phyloP scores from a whole-genome alignment of 108 stramenopile species.

The Aureococcus anophagefferens region DNA sequence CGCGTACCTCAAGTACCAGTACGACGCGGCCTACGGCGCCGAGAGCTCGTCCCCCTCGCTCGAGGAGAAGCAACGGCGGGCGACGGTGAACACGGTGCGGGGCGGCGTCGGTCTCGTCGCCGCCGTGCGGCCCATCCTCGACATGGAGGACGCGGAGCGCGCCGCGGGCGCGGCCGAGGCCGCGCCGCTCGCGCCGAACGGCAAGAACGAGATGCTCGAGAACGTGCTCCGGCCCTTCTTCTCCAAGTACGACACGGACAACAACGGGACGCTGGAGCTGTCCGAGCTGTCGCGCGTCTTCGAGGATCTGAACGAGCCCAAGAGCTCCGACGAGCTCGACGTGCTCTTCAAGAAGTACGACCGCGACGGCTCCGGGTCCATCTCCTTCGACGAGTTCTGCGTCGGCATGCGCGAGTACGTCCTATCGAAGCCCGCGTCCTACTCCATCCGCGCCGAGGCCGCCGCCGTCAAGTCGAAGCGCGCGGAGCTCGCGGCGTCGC shows the following conservation, averaged over 20 bases:
- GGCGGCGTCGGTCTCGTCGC: not conserved
- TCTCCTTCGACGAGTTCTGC: constrained; percentile 9
- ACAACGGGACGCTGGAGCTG: constrained; percentile 54
- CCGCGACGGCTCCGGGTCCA: not conserved
- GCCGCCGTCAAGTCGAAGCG: not conserved
- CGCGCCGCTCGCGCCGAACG: not conserved
- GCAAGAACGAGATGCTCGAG: constrained; percentile 22
- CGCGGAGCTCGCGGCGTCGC: not conserved
- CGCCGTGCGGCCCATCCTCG: not conserved
- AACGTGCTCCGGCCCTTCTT: constrained; percentile 69
- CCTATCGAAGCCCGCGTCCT: not conserved
- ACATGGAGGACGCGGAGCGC: not conserved
- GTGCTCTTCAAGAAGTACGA: constrained; percentile 5
- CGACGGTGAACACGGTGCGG: not conserved
- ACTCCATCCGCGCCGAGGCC: not conserved
- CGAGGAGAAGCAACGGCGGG: not conserved
- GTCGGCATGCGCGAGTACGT: not conserved
- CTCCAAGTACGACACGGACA: constrained; percentile 61
- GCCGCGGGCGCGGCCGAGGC: not conserved
- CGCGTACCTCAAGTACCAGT: not conserved
- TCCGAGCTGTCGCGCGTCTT: constrained; percentile 63
- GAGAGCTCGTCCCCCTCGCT: not conserved
- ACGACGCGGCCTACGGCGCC: not conserved
- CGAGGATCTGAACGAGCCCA: constrained; percentile 65
- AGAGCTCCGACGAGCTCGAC: not conserved